Evolutionary conservation across 225 moss, liverwort and hornwort species (phyloP).

Genomic region (Marchantia polymorpha): DNA sequence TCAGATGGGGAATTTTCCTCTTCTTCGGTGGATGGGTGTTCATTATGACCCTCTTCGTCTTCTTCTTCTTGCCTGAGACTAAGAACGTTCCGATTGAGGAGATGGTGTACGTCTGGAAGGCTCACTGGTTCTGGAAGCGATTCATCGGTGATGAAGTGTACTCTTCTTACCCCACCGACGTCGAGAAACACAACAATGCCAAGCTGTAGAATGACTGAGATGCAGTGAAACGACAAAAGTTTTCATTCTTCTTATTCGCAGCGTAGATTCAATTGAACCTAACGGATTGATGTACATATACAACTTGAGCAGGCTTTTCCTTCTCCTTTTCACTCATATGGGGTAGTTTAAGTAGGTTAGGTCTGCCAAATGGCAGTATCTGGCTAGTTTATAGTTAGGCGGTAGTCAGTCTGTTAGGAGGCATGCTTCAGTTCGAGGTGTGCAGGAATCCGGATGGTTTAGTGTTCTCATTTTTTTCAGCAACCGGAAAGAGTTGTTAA

Average conservation of each 20-base stretch:
- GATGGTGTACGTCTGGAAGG: slow-evolving; percentile 22
- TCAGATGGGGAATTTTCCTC: slow-evolving; percentile 37
- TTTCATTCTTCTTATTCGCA: background rate
- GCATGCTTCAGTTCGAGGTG: background rate
- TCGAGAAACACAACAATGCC: background rate
- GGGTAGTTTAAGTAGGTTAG: background rate
- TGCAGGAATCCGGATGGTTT: no score
- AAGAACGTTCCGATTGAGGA: slow-evolving; percentile 38
- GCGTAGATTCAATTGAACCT: background rate
- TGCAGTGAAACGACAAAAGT: background rate
- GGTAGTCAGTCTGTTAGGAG: background rate
- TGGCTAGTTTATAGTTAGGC: background rate
- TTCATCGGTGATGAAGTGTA: background rate
- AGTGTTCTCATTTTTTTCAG: no score
- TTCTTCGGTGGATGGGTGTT: slow-evolving; percentile 33
- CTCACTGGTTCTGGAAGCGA: slow-evolving; percentile 36
- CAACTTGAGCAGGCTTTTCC: background rate
- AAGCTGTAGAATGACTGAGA: background rate
- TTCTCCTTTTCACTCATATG: background rate
- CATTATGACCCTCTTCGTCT: slow-evolving; percentile 25
- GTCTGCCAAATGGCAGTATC: background rate
- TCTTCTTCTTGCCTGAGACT: slow-evolving; percentile 37
- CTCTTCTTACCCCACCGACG: background rate
- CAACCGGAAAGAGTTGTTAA: background rate
- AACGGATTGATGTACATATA: background rate